Base-by-base conservation (phyloP, 176 grass and related monocot genomes). In the Phyllostachys edulis region DNA sequence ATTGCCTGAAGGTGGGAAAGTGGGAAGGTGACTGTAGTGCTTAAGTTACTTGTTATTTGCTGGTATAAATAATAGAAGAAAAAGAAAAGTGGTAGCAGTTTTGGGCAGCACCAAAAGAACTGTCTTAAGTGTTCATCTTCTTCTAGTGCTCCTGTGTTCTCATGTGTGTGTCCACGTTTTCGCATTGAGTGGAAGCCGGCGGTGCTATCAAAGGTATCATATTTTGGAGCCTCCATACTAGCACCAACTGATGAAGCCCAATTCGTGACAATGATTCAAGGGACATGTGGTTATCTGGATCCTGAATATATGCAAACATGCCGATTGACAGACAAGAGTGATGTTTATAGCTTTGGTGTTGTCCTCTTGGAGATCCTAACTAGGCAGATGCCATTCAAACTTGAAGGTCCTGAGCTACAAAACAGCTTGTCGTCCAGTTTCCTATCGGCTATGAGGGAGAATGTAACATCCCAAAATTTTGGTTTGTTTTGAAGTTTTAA, bases 271-370 rank as follows among this genome's bases (percentile, higher is more conserved):
- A 63, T 64, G 76, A 59, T 78, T 78, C 76, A 64, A 34, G 76
- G 76, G 16, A 78, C 76, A 47, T 78, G 76, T 47, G 76, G 59
- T 45, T 78, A 78, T 34, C 40, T 64, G 9, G 59, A 78, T 18
- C 76, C 59, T 0, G 76, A 78, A 47, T 78, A 78, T 78, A 12
- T 78, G 59, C 76, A 78, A 63, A 64, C 76, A 78, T 78, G 75
- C 29, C 2, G 76, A 3, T 45, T 78, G 24, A 78, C 76, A 64
- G 59, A 78, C 17, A 78, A 78, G 44, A 78, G 76, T 3, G 40
- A 78, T 47, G 76, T 78, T 46, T 78, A 78, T 20, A 78, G 76
- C 16, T 78, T 78, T 12, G 76, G 59, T 21, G 76, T 78, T 9
- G 76, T 78, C 16, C 23, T 78, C 2, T 63, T 64, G 2, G 76